Conservation (phyloP, 148 eudicot genomes). For the Spergularia bocconei region DNA sequence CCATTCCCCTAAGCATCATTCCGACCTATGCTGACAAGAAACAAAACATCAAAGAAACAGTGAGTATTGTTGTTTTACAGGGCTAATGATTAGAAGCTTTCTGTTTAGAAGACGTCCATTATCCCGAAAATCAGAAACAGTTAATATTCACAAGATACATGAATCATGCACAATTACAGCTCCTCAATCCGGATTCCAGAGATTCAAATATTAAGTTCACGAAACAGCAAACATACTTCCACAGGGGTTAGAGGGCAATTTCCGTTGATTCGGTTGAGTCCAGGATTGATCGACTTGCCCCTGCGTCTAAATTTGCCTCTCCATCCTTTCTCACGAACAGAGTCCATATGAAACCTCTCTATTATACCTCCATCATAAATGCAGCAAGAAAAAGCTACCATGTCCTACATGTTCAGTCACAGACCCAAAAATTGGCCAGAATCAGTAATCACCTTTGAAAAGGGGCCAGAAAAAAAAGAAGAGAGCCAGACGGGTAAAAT, state of each 20-base stretch:
- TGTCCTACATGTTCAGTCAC: constrained; percentile 48
- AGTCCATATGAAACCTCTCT: constrained; percentile 56
- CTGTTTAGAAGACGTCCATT: not conserved
- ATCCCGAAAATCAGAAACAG: not conserved
- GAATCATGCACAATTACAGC: too few species aligned
- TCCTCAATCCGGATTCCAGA: not conserved
- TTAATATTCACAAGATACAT: not conserved
- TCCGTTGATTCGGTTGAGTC: constrained; percentile 60
- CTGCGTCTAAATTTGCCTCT: constrained; percentile 65
- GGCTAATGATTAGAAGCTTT: not conserved
- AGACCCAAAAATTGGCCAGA: not conserved
- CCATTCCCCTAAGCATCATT: constrained; percentile 94
- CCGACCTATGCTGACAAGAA: constrained; percentile 87
- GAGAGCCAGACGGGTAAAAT: too few species aligned
- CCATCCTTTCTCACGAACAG: constrained; percentile 72
- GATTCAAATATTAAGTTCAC: not conserved
- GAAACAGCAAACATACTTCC: constrained; percentile 52
- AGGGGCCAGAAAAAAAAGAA: not conserved
- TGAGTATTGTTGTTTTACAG: not conserved
- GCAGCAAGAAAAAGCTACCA: constrained; percentile 93
- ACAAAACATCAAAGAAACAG: constrained; percentile 3
- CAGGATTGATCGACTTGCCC: constrained; percentile 47
- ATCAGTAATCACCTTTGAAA: not conserved
- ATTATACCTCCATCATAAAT: constrained; percentile 69
- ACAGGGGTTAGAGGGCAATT: constrained; percentile 89